Evolutionary conservation across 2,329 filamentous ascomycete genomes (phyloP).

Genomic region (Simplicillium aogashimaense): DNA sequence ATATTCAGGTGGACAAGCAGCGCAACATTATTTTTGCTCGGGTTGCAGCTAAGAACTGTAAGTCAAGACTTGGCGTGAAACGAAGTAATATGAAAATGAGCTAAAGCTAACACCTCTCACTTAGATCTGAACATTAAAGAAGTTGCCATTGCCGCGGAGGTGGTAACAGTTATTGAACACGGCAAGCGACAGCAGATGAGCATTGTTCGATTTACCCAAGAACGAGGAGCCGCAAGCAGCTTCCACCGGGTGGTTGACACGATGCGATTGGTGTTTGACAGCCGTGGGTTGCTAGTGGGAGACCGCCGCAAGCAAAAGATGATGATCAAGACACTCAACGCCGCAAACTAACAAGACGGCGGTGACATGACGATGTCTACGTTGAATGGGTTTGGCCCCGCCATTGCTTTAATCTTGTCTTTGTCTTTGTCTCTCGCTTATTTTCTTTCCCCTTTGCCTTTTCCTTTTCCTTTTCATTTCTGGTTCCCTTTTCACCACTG

Average conservation of each 20-base stretch:
- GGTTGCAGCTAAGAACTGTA: slow-evolving; percentile 70
- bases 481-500: no score
- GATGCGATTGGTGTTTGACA: slow-evolving; percentile 57
- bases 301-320: slow-evolving; percentile 58
- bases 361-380: no score
- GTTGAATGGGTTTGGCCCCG: no score
- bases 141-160: slow-evolving; percentile 77
- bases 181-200: slow-evolving; percentile 67
- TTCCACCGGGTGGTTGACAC: slow-evolving; percentile 78
- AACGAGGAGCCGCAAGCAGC: slow-evolving; percentile 81
- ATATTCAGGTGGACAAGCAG: slow-evolving; percentile 69
- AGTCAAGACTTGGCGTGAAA: slow-evolving; percentile 25
- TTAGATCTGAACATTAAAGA: slow-evolving; percentile 72
- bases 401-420: no score
- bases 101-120: no score
- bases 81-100: no score
- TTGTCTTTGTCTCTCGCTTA: no score
- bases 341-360: neutral
- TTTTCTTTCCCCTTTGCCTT: no score
- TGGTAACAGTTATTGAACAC: slow-evolving; percentile 84
- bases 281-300: slow-evolving; percentile 56
- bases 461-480: no score
- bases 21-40: slow-evolving; percentile 72
- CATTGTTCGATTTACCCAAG: slow-evolving; percentile 79
- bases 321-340: slow-evolving; percentile 61